Conservation (phyloP, 2,329 filamentous ascomycete genomes). For the Rhinocladiella similis region DNA sequence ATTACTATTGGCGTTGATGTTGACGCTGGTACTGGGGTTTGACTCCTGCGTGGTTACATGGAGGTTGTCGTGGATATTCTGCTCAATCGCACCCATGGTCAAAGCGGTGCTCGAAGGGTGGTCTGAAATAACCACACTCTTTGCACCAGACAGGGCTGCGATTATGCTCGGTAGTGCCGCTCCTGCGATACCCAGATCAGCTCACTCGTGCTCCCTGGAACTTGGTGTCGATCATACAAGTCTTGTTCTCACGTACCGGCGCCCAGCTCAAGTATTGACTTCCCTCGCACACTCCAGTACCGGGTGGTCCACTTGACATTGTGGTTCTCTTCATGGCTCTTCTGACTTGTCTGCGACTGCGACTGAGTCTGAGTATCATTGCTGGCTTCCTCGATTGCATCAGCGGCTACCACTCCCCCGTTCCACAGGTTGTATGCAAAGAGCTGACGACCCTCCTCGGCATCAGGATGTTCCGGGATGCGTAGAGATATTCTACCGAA, state of each 20-base stretch:
- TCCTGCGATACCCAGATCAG: constrained; percentile 30
- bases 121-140: constrained; percentile 52
- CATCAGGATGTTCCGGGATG: constrained; percentile 45
- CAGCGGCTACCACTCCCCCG: constrained; percentile 47
- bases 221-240: background rate
- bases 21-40: background rate
- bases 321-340: background rate
- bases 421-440: constrained; percentile 64
- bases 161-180: constrained; percentile 44
- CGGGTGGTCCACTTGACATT: constrained; percentile 12
- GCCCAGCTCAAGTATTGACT: constrained; percentile 59
- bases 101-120: constrained; percentile 45
- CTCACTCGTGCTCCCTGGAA: constrained; percentile 2
- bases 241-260: constrained; percentile 53
- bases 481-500: constrained; percentile 43
- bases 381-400: constrained; percentile 39
- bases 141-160: constrained; percentile 38
- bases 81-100: constrained; percentile 23
- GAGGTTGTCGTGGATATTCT: constrained; percentile 23
- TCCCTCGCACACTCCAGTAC: constrained; percentile 47
- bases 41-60: background rate
- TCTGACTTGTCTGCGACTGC: background rate
- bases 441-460: constrained; percentile 52
- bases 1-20: background rate
- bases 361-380: too few species aligned